Conservation (phyloP, 2,329 filamentous ascomycete species). For the Grosmannia clavigera region DNA sequence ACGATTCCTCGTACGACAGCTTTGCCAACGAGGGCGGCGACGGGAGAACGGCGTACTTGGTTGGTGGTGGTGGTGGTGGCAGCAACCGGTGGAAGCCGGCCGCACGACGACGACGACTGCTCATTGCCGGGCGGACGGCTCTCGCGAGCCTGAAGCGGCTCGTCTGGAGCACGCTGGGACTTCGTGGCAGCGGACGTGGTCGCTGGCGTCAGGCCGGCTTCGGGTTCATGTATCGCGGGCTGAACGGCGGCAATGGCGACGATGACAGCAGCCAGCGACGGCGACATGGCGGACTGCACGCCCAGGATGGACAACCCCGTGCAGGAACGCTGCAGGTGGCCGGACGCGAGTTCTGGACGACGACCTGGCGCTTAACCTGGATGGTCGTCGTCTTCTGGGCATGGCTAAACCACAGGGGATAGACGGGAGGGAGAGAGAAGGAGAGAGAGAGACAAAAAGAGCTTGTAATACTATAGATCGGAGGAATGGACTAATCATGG, state of each 20-base stretch:
- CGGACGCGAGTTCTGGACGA: constrained; percentile 47
- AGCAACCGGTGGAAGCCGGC: constrained; percentile 10
- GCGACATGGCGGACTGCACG: constrained; percentile 10
- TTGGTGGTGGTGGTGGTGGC: background rate
- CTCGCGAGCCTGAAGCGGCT: background rate
- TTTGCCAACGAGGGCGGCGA: background rate
- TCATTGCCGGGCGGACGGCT: background rate
- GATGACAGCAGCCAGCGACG: constrained; percentile 18
- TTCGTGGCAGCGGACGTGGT: background rate
- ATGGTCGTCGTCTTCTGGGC: constrained; percentile 53
- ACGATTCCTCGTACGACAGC: background rate
- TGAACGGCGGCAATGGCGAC: background rate
- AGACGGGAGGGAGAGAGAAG: background rate
- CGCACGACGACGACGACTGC: background rate
- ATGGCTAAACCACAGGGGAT: constrained; percentile 51
- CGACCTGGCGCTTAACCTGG: constrained; percentile 49
- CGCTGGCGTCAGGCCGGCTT: constrained; percentile 15
- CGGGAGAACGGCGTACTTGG: background rate
- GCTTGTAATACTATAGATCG: too few species aligned
- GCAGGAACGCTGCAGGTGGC: constrained; percentile 20
- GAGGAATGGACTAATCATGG: too few species aligned
- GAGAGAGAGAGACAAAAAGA: too few species aligned
- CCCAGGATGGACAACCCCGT: background rate
- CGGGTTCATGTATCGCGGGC: background rate
- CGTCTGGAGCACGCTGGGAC: constrained; percentile 3